Conservation (phyloP, 306 rosid genomes). For the Dryas drummondii region DNA sequence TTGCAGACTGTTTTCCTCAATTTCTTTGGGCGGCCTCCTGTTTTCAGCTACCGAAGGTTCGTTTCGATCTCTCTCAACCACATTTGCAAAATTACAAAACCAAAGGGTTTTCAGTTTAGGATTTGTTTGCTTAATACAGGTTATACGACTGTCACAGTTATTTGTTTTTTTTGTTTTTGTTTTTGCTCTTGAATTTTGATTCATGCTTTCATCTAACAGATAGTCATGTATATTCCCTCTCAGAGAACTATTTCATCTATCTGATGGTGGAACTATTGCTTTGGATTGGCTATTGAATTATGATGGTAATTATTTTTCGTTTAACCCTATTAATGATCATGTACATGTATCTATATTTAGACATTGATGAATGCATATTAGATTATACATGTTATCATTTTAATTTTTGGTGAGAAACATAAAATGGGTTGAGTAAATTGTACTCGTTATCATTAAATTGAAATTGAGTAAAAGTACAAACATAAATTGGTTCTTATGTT, state of each 20-base stretch:
- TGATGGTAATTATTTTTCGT: slow-evolving; percentile 31
- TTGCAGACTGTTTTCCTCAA: slow-evolving; percentile 71
- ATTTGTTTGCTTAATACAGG: background rate
- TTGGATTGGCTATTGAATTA: slow-evolving; percentile 43
- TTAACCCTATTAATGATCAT: background rate
- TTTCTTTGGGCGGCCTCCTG: slow-evolving; percentile 66
- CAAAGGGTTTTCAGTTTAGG: background rate
- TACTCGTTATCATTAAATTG: background rate
- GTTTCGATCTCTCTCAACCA: background rate
- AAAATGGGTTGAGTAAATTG: no score
- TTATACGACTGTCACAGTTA: background rate
- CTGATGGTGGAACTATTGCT: slow-evolving; percentile 45
- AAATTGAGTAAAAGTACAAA: background rate
- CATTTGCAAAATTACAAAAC: no score
- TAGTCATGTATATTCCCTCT: background rate
- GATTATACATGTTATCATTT: background rate
- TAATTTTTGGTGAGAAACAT: background rate
- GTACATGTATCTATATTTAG: background rate
- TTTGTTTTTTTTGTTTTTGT: background rate
- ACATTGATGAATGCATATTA: background rate
- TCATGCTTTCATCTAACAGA: slow-evolving; percentile 27
- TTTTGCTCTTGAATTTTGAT: slow-evolving; percentile 3
- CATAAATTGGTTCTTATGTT: background rate
- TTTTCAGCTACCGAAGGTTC: slow-evolving; percentile 69
- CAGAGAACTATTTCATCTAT: slow-evolving; percentile 34